Base-by-base conservation (phyloP, 495 filamentous ascomycete species). In the Penicillium steckii region DNA sequence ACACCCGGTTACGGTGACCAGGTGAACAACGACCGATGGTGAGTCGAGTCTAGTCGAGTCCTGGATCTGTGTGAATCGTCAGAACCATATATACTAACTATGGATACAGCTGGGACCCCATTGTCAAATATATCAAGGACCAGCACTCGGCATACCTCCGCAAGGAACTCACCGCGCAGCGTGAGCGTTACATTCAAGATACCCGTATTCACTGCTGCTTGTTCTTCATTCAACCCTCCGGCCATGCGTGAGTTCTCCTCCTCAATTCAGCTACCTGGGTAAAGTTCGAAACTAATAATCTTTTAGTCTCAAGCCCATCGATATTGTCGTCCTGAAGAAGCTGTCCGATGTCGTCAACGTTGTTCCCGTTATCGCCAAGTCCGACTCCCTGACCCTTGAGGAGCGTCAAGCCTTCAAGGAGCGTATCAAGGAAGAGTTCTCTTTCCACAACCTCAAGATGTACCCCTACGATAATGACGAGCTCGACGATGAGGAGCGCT, bases 121-220 rank as follows among this genome's bases (percentile, higher is more conserved):
- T 99, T 68, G 92, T 99, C 77, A 97, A 97, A 78, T 99, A 99
- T 76, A 99, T 99, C 82, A 99, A 99, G 81, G 95, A 99, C 75
- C 94, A 99, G 78, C 95, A 99, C 80, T 95, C 90, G n/a, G 91
- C 95, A 61, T 99, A 96, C 76, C 89, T 99, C 44, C 88, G 95
- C 71, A 99, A 99, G 80, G 94, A 99, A 68, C 91, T 99, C 60
- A 97, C 94, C n/a, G 94, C 94, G 58, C 95, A 99, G 80, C 89
- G 94, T 72, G 94, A 99, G 72, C 89, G 94, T 59, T 97, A 99
- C 69, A 96, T 99, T 59, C 92, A 96, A 76, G 94, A 99, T 73
- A 97, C 94, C 59, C 88, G 94, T 53, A 96, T 99, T 61, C 94
- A 99, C 81, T 97, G 94, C 85, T 99, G 94, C 74, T 79, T 99